Conservation (phyloP, 78 protist species). For the Dictyostelium purpureum region DNA sequence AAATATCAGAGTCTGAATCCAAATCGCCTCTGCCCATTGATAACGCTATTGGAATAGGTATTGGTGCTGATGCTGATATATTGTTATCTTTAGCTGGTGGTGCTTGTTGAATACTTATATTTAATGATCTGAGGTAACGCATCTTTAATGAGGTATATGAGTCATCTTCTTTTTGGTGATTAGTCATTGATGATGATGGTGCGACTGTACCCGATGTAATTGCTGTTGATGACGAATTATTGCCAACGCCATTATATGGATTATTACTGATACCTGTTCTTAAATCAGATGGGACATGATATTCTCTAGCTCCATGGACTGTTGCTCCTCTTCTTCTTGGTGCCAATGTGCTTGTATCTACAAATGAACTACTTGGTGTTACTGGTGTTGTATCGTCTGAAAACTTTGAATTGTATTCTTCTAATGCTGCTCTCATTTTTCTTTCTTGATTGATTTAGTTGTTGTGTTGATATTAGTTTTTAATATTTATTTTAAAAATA, state of each 20-base stretch:
- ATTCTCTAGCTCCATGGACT: conserved; percentile 21
- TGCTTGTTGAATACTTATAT: conserved; percentile 31
- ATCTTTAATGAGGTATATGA: conserved; percentile 14
- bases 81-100: conserved; percentile 28
- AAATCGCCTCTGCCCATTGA: conserved; percentile 5
- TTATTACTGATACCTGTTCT: background rate
- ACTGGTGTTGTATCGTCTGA: background rate
- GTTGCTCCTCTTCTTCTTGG: conserved; percentile 65
- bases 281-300: background rate
- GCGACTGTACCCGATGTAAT: background rate
- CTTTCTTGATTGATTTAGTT: background rate
- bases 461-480: background rate
- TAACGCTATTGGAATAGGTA: conserved; percentile 64
- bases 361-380: too few species aligned
- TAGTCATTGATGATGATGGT: background rate
- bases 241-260: background rate
- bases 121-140: conserved; percentile 56
- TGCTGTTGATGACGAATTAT: background rate
- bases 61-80: conserved; percentile 73
- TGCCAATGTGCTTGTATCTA: background rate
- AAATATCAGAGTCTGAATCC: background rate
- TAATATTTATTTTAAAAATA: background rate
- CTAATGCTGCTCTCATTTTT: conserved; percentile 48
- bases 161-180: conserved; percentile 14
- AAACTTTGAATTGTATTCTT: conserved; percentile 50